Base-by-base conservation (phyloP, 2,329 filamentous ascomycete species). In the Ascochyta fabae region DNA sequence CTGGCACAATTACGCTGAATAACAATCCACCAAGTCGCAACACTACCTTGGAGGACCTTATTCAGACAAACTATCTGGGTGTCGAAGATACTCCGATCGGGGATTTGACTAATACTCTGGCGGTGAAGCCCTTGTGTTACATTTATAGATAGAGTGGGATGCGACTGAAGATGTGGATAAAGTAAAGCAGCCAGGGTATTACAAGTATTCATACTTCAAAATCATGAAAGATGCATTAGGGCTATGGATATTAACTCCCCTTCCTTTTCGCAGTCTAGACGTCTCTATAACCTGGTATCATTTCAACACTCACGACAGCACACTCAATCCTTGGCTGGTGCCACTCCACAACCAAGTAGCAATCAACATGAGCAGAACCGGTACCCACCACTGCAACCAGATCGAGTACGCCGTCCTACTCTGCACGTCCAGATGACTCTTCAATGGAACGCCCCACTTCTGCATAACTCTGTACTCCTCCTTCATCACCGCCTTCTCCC, bases 81-180 rank as follows among this genome's bases (percentile, higher is more conserved):
- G 70, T 71, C 1, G 61, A 65, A 8, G 23, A 26, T 7, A 50
- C 43, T 23, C 68, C 62, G 8, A 76, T 81, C 50, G 59, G 68
- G 4, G 74, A 79, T 19, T 41, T 62, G 48, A 73, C 78, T 61
- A 75, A 74, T 40, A 80, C 79, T 1, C 65, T 78, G 6, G 74
- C 58, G 9, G 78, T 77, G 3, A 48, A 41, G 29, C 77, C 75
- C 7, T 78, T 81, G 54, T 81, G 79, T 59, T 81, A 81, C 50
- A 69, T 79, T 3, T 81, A 81, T 56, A 50, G 65, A 40, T 70
- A 58, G 38, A 24, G 13, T n/a, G 5, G 2, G 19, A 9, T 39
- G 6, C 10, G 36, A n/a, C 9, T 13, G 16, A 15, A 40, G 6
- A 24, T 19, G 19, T 12, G 36, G 8, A 19, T 19, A 19, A 13